Percentiles rank a stretch among this genome's conserved stretches.
phyloP scores from a whole-genome alignment of 108 stramenopile species.

The Craspedostauros australis region DNA sequence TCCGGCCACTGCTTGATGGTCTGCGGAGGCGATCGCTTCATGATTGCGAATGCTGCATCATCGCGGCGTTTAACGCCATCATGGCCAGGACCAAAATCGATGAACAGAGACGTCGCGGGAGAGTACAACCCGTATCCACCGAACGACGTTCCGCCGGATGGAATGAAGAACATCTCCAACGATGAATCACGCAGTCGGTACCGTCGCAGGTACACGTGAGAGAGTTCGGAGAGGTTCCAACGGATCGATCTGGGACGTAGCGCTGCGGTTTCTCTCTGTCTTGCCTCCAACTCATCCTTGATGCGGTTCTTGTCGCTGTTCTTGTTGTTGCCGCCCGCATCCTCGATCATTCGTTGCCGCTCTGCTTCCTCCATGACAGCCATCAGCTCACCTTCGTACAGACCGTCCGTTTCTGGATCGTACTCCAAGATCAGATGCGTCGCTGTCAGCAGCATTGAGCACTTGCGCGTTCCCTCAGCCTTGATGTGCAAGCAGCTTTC shows the following conservation, averaged over 20 bases:
- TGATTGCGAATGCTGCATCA: conserved; percentile 80
- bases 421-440: conserved; percentile 87
- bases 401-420: conserved; percentile 60
- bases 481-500: conserved; percentile 79
- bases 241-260: conserved; percentile 85
- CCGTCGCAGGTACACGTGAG: conserved; percentile 87
- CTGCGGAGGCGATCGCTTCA: conserved; percentile 77
- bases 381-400: conserved; percentile 76
- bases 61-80: conserved; percentile 76
- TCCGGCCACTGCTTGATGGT: conserved; percentile 91
- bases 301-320: conserved; percentile 33
- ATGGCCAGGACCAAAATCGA: conserved; percentile 86
- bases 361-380: conserved; percentile 50
- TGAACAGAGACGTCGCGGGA: conserved; percentile 77
- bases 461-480: conserved; percentile 74
- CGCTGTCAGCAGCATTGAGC: conserved; percentile 64
- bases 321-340: conserved; percentile 20
- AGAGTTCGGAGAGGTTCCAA: conserved; percentile 82
- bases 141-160: conserved; percentile 73
- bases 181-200: conserved; percentile 92
- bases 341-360: conserved; percentile 37
- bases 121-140: conserved; percentile 71
- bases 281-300: conserved; percentile 40
- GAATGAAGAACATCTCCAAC: conserved; percentile 92
- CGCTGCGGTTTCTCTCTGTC: conserved; percentile 38